phyloP scores from a whole-genome alignment of 2,329 filamentous ascomycete species.

The Pseudogymnoascus sp. region DNA sequence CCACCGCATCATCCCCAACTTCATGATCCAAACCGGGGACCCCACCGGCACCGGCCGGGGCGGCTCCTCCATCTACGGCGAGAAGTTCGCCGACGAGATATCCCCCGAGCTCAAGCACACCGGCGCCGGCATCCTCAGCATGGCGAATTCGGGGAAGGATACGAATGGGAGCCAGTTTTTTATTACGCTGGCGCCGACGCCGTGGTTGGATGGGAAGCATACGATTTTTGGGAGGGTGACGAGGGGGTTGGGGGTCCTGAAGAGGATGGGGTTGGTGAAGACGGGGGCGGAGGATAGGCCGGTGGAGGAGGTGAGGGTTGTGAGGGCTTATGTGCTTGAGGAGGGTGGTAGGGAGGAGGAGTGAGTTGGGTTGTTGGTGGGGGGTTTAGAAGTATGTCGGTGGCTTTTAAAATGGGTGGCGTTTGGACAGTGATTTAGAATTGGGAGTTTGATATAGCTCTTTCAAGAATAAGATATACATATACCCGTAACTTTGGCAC shows the following conservation, averaged over 20 bases:
- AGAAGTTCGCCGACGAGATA: conserved; percentile 93
- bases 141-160: conserved; percentile 91
- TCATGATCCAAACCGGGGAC: conserved; percentile 95
- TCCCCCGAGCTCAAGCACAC: conserved; percentile 72
- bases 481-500: background rate
- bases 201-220: conserved; percentile 95
- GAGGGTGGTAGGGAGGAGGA: conserved; percentile 33
- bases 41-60: conserved; percentile 89
- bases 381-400: background rate
- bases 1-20: conserved; percentile 90
- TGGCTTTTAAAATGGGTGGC: background rate
- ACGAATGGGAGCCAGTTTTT: conserved; percentile 97
- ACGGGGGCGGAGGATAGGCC: conserved; percentile 77
- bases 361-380: background rate
- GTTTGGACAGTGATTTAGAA: background rate
- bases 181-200: conserved; percentile 85
- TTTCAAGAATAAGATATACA: background rate
- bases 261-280: conserved; percentile 80
- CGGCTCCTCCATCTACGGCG: conserved; percentile 82
- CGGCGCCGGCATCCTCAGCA: conserved; percentile 85
- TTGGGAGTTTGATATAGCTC: background rate
- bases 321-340: conserved; percentile 63
- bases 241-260: conserved; percentile 72
- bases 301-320: conserved; percentile 71
- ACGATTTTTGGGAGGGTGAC: conserved; percentile 93